Evolutionary conservation across 2,329 filamentous ascomycete genomes (phyloP).

Genomic region (Aspergillus glaucus): DNA sequence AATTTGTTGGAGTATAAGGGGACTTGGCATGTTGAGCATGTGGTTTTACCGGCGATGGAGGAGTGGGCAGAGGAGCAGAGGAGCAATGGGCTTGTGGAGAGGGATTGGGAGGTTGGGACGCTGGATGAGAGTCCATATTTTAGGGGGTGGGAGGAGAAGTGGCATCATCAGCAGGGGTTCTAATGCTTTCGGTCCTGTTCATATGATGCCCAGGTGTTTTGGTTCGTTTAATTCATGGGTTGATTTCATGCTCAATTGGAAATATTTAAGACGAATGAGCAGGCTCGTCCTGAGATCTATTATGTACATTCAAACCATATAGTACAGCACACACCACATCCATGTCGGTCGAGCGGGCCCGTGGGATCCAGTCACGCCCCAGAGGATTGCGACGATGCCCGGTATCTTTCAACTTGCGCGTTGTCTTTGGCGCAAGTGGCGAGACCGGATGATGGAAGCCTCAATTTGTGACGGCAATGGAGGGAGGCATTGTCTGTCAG

Average conservation of each 20-base stretch:
- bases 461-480: too few species aligned
- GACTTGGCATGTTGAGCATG: constrained; percentile 73
- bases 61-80: constrained; percentile 62
- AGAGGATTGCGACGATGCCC: too few species aligned
- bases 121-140: constrained; percentile 71
- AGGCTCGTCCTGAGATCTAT: background rate
- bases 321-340: background rate
- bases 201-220: background rate
- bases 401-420: too few species aligned
- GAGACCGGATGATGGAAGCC: too few species aligned
- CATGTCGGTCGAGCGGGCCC: background rate
- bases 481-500: too few species aligned
- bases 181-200: constrained; percentile 17
- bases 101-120: constrained; percentile 61
- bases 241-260: too few species aligned
- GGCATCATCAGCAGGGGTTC: constrained; percentile 60
- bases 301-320: background rate
- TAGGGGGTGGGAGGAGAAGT: constrained; percentile 69
- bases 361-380: background rate
- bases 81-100: constrained; percentile 52
- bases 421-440: too few species aligned
- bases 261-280: background rate
- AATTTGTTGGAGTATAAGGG: constrained; percentile 72
- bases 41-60: constrained; percentile 60
- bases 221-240: too few species aligned